Percentiles rank a stretch among this genome's conserved stretches.
These are phyloP conservation scores for Lepidium campestre DNA, from an alignment of 441 rosid species.

Conservation along the genomic window DNA sequence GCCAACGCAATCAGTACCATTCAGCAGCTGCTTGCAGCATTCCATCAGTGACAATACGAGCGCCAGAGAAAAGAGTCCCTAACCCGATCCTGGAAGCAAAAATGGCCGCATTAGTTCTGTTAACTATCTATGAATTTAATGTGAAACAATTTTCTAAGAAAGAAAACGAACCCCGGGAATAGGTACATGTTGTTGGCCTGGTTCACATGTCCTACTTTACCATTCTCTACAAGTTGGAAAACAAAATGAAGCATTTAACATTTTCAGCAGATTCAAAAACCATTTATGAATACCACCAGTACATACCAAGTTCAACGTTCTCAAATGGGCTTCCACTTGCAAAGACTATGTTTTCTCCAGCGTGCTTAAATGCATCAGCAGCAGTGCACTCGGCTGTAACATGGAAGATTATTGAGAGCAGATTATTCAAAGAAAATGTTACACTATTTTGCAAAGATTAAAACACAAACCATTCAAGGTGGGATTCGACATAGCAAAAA, in stretches of 20 bases:
- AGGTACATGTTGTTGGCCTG: constrained; percentile 99
- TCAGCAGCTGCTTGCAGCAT: constrained; percentile 93
- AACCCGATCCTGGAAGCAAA: constrained; percentile 67
- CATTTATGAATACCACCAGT: neutral
- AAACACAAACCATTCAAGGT: constrained; percentile 80
- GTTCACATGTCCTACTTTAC: constrained; percentile 86
- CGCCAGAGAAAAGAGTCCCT: constrained; percentile 86
- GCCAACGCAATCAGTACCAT: constrained; percentile 44
- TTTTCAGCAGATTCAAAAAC: neutral
- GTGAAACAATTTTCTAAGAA: constrained; percentile 10
- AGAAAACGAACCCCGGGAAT: constrained; percentile 80
- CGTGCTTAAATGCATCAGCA: constrained; percentile 84
- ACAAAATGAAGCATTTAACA: neutral
- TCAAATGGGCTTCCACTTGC: constrained; percentile 98
- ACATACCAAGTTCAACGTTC: constrained; percentile 74
- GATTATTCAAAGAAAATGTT: constrained; percentile 9
- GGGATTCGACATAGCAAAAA: constrained; percentile 98
- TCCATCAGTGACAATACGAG: constrained; percentile 71
- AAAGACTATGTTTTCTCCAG: constrained; percentile 86
- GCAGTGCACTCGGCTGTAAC: constrained; percentile 93
- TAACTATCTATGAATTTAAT: neutral
- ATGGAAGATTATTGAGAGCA: constrained; percentile 15
- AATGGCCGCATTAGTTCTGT: neutral
- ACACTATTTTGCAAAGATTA: neutral
- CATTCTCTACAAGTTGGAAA: constrained; percentile 54